Percentiles rank a stretch among this genome's conserved stretches.
phyloP scores from a whole-genome alignment of 192 early-diverging fungal species.

The Coemansia sp. region DNA sequence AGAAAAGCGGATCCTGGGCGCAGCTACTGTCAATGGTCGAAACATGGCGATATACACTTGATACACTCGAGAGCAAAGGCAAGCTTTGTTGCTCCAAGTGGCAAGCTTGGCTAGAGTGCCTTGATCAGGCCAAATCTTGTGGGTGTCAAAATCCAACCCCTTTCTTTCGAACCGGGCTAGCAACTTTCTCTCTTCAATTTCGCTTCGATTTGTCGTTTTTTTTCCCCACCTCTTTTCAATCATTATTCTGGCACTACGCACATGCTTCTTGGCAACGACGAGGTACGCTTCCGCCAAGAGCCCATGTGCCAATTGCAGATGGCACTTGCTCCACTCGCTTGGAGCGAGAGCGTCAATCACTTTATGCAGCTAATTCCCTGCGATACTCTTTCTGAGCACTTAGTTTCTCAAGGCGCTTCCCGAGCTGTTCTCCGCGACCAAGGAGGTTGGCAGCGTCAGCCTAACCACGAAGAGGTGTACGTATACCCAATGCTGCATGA shows the following conservation, averaged over 20 bases:
- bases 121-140: not conserved
- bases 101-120: not conserved
- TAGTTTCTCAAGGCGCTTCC: constrained; percentile 46
- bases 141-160: not conserved
- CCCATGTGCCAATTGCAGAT: not conserved
- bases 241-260: not conserved
- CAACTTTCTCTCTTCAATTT: not conserved
- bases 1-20: not conserved
- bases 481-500: not conserved
- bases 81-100: not conserved
- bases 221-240: not conserved
- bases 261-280: constrained; percentile 38
- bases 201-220: not conserved
- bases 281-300: constrained; percentile 10
- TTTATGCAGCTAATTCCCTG: not conserved
- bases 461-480: constrained; percentile 42
- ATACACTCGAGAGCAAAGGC: not conserved
- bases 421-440: constrained; percentile 32
- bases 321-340: not conserved
- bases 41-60: not conserved
- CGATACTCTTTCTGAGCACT: not conserved
- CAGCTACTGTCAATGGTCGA: not conserved
- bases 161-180: not conserved
- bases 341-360: not conserved
- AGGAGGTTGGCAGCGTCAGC: constrained; percentile 35